Base-by-base conservation (phyloP, 257 asterid species). In the Plantago elongata region DNA sequence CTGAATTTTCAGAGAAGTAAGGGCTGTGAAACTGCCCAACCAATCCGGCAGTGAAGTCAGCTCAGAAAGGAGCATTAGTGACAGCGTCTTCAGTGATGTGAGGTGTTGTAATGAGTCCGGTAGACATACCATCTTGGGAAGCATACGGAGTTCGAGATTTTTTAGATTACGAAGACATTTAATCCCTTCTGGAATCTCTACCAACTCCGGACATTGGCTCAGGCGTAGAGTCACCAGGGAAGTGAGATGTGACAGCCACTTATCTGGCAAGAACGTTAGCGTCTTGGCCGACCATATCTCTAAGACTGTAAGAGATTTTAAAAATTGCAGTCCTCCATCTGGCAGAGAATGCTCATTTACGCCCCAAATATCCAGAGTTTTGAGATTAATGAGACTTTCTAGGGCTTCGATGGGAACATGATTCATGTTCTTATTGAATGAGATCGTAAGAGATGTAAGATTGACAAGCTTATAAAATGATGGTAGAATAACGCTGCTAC, bases 51-150 rank as follows among this genome's bases (percentile, higher is more conserved):
- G 27, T 22, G 27, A 22, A 22, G 27, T 22, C 27, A 22, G 27
- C 27, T 22, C 27, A 22, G 27, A 22, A 22, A 22, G 27, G 2
- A 2, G 2, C 27, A 5, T 14, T 17, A 74, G 50, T 1, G 0
- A 0, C 0, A 74, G 64, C 9, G 0, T 2, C 18, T 45, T 7
- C 12, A 69, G 67, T 4, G 57, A 61, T 14, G 45, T 9, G 18
- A 69, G 18, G 34, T 22, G 42, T 13, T 34, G 61, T 56, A 56
- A 56, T n/a, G 61, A 9, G 9, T 57, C 61, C 13, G 69, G 76
- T 14, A 72, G 56, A 49, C 55, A n/a, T 27, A 3, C 45, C 65
- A 65, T 52, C 72, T 66, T 55, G 1, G 60, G 61, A 47, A 54
- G 60, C 7, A 22, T 0, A 1, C 0, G 0, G 7, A 72, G 67